phyloP scores from a whole-genome alignment of 2,329 filamentous ascomycete genomes.

The Verticillium isaacii region DNA sequence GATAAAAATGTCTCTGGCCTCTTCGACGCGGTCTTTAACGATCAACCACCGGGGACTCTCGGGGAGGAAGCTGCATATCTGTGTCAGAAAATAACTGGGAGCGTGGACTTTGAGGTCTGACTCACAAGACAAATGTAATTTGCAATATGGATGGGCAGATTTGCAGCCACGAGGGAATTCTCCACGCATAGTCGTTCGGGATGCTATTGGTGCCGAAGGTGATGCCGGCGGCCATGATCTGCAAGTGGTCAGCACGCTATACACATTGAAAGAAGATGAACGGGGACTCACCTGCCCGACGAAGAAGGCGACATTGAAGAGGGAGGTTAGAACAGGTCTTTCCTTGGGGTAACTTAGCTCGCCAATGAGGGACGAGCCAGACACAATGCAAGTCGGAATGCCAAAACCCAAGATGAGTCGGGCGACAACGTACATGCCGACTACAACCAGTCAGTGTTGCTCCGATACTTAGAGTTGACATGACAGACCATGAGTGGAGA shows the following conservation, averaged over 20 bases:
- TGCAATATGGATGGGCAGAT: constrained; percentile 36
- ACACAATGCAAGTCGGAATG: constrained; percentile 55
- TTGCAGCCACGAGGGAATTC: constrained; percentile 42
- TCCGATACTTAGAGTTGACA: neutral
- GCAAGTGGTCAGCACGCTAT: constrained; percentile 1
- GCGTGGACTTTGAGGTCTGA: constrained; percentile 21
- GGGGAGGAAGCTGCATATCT: constrained; percentile 16
- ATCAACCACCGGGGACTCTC: constrained; percentile 29
- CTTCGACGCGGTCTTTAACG: constrained; percentile 22
- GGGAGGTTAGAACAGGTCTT: constrained; percentile 51
- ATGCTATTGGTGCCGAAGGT: constrained; percentile 43
- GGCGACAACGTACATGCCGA: constrained; percentile 53
- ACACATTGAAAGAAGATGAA: neutral
- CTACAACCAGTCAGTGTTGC: constrained; percentile 8
- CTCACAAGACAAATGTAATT: constrained; percentile 32
- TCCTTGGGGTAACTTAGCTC: constrained; percentile 58
- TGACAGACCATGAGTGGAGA: constrained; percentile 37
- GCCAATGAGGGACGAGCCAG: constrained; percentile 53
- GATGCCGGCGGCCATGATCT: constrained; percentile 44
- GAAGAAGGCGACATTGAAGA: constrained; percentile 54
- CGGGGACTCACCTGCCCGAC: constrained; percentile 27
- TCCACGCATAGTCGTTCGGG: constrained; percentile 32
- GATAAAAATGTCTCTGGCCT: constrained; percentile 24
- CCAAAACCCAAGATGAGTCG: constrained; percentile 57
- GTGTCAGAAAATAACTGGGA: too few relatives aligned